Evolutionary conservation across 2,329 filamentous ascomycete genomes (phyloP), one percentile per base, ranked within the genome.

Genomic region (Aspergillus fumigatus): DNA sequence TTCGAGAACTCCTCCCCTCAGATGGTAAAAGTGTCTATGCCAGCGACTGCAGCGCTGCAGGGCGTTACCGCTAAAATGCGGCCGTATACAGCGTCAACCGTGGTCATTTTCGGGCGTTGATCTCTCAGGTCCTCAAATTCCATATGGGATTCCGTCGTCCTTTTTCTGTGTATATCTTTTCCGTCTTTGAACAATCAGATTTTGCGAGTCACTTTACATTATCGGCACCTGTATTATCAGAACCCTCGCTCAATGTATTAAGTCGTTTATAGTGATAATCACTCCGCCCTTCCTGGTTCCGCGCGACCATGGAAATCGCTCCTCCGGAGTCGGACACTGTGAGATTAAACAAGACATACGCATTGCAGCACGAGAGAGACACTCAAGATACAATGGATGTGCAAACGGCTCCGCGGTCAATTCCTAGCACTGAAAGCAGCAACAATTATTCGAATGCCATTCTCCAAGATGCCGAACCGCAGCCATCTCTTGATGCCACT

Each of bases 401-500:
- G 17, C 62, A 59, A 41, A 54, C 51, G 11, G 40, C 55, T n/a
- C 23, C 56, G 3, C 61, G 55, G 14, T 54, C 60, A 9, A 61
- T 58, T 8, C 51, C 55, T 19, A 51, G 59, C 3, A 63, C 59
- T 49, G 59, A 53, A 14, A 38, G 43, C 43, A 47, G 23, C 21
- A 47, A 47, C 14, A 14, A 23, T 14, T 14, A 11, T 47, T 26
- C 10, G 11, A 23, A 47, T 7, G 2, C 19, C 2, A n/a, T 14
- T 23, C 27, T 48, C 19, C 64, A 60, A 27, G 55, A 52, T 17
- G 26, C 58, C 48, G 52, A 43, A 21, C 58, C 63, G 23, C 35
- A 55, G 38, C 19, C 48, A 50, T 40, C 52, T 50, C 9, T 84
- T 62, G 83, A 87, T 68, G 87, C 87, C 65, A 87, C 83, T 17